phyloP scores from a whole-genome alignment of 768 basidiomycete species.

The Agaricus blazei region DNA sequence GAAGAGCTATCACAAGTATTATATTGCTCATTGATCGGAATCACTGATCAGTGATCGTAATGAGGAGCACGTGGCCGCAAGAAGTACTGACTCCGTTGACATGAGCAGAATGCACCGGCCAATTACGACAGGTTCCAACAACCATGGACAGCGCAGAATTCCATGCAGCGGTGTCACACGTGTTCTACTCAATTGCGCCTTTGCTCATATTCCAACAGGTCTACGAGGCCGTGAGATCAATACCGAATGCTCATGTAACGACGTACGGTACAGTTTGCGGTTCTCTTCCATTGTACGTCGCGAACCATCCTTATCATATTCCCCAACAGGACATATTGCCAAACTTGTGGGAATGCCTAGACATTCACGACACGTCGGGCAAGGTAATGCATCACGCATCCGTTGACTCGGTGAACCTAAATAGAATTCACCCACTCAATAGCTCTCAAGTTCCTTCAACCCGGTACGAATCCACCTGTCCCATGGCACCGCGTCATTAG shows the following conservation, averaged over 20 bases:
- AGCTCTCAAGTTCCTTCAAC: constrained; percentile 78
- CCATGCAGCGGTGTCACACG: constrained; percentile 26
- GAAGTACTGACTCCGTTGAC: too few species aligned
- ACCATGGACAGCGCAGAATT: constrained; percentile 31
- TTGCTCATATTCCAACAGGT: constrained; percentile 38
- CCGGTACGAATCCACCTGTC: constrained; percentile 55
- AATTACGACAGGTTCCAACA: background rate
- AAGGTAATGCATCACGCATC: constrained; percentile 42
- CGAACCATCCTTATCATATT: too few species aligned
- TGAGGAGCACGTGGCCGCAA: too few species aligned
- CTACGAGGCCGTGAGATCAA: constrained; percentile 65
- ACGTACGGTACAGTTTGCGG: constrained; percentile 53
- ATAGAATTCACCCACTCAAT: background rate
- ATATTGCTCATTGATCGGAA: too few species aligned
- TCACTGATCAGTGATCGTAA: too few species aligned
- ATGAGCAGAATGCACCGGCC: too few species aligned
- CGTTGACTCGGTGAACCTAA: background rate
- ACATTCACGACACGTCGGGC: constrained; percentile 78
- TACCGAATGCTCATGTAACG: constrained; percentile 65
- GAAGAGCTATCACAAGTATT: too few species aligned
- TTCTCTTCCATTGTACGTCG: background rate
- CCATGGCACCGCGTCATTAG: constrained; percentile 82
- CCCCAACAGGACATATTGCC: constrained; percentile 62
- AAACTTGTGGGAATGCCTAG: constrained; percentile 76
- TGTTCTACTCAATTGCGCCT: background rate